Conservation (phyloP, 2,329 filamentous ascomycete genomes). For the Purpureocillium takamizusanense region DNA sequence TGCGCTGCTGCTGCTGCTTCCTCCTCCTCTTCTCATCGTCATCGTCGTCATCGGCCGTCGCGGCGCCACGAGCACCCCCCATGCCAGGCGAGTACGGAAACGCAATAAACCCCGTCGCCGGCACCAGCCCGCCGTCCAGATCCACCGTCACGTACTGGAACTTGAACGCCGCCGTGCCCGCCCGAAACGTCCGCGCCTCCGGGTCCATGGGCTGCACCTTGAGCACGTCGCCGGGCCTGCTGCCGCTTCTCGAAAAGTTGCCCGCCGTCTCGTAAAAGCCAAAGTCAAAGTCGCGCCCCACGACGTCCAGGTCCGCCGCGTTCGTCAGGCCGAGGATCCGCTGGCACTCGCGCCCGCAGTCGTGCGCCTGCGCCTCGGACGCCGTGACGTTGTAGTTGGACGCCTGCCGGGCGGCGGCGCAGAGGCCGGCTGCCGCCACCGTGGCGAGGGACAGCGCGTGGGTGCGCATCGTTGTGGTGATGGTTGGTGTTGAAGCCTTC, state of each 20-base stretch:
- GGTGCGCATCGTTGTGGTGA: not conserved
- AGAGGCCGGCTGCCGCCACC: constrained; percentile 1
- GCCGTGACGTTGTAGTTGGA: constrained; percentile 3
- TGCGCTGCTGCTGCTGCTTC: too few species aligned
- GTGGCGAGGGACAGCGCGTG: not conserved
- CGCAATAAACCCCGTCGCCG: constrained; percentile 8
- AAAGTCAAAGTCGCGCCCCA: constrained; percentile 1
- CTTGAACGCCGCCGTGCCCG: not conserved
- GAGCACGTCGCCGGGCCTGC: constrained; percentile 2
- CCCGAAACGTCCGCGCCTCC: not conserved
- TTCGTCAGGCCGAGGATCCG: constrained; percentile 4
- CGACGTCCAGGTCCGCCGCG: not conserved
- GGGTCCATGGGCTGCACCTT: not conserved
- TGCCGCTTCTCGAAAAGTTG: not conserved
- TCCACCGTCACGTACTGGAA: constrained; percentile 4
- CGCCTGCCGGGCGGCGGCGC: not conserved
- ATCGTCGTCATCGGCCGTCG: too few species aligned
- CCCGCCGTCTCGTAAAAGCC: constrained; percentile 4
- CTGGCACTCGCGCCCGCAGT: constrained; percentile 4
- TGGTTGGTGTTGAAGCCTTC: too few species aligned
- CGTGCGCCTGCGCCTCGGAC: constrained; percentile 2
- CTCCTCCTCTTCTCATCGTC: too few species aligned
- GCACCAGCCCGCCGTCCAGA: not conserved
- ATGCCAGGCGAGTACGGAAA: constrained; percentile 3
- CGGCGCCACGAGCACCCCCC: too few species aligned